Evolutionary conservation across 768 basidiomycete genomes (phyloP), one percentile per base, ranked within the genome.

Genomic region (Pleurotus eryngii): DNA sequence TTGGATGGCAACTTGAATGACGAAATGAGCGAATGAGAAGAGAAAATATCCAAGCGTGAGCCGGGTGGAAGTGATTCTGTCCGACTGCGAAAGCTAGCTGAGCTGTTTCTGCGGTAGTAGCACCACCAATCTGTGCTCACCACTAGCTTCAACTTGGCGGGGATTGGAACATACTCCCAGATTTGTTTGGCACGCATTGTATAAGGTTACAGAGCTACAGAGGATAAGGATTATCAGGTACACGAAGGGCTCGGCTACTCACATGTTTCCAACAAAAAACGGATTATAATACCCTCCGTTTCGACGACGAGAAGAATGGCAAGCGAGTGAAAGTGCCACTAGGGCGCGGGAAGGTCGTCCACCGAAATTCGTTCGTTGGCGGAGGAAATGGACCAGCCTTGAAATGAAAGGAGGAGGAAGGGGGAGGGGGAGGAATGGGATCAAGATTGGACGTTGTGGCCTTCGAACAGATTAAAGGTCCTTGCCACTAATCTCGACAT

Each of bases 1-100:
- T 71, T 92, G 90, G 46, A 92, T 75, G 24, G 80, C 74, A 61
- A 90, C 75, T 69, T 91, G 90, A 58, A 89, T 67, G 56, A 79
- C 61, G 62, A 86, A 89, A 67, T 90, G 86, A 46, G 82, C 49
- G 51, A 87, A 57, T 18, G 89, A 85, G 67, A 90, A 87, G 45
- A 76, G 55, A 65, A 89, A 82, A 68, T 90, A 92, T 64, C 82
- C 64, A 59, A 78, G 73, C 17, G 89, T 86, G 54, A 87, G 74
- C 38, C 77, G 78, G 48, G 89, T 87, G 65, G 85, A 82, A 18
- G 87, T 85, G 63, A 90, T 74, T 56, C 87, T 81, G 57, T 82
- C 76, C 85, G 86, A 87, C 88, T 90, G 65, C 14, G 43, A 54
- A 42, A 46, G 14, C 24, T 18, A 24, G 17, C 18, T 24, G 24